A percentile compares a stretch with the other conserved stretches of the same genome.
Evolutionary conservation across 768 basidiomycete species (phyloP).

Genomic region (Mycena amicta): DNA sequence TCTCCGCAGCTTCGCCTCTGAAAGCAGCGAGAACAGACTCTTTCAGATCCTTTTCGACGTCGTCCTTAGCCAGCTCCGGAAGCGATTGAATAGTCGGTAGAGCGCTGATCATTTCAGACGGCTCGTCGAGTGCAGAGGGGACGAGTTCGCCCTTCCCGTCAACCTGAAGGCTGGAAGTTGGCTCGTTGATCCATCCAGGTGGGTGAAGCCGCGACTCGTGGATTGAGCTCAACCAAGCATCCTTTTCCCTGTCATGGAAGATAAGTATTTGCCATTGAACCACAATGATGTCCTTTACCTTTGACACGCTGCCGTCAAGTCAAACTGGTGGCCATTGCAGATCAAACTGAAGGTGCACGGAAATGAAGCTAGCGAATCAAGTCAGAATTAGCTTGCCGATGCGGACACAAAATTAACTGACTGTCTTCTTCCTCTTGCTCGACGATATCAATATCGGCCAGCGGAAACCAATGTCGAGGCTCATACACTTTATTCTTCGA

Average conservation of each 20-base stretch:
- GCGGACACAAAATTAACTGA: too few species aligned
- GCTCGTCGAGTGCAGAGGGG: slow-evolving; percentile 37
- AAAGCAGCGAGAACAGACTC: slow-evolving; percentile 40
- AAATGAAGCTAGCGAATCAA: slow-evolving; percentile 70
- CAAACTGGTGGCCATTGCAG: slow-evolving; percentile 72
- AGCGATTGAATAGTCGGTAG: slow-evolving; percentile 62
- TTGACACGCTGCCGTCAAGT: slow-evolving; percentile 82
- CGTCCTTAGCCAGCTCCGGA: slow-evolving; percentile 43
- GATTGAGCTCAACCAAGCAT: slow-evolving; percentile 80
- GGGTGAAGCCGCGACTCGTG: slow-evolving; percentile 49
- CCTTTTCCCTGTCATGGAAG: slow-evolving; percentile 61
- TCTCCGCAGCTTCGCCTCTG: slow-evolving; percentile 30
- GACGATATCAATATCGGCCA: slow-evolving; percentile 70
- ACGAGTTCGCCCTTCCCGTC: slow-evolving; percentile 45
- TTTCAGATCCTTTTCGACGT: slow-evolving; percentile 35
- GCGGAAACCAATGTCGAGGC: slow-evolving; percentile 84
- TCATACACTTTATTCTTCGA: slow-evolving; percentile 81
- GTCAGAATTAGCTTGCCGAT: too few species aligned
- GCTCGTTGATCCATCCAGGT: slow-evolving; percentile 59
- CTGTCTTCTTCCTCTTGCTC: slow-evolving; percentile 76
- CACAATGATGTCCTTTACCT: background rate
- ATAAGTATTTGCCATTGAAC: background rate
- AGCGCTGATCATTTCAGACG: slow-evolving; percentile 41
- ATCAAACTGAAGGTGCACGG: slow-evolving; percentile 81
- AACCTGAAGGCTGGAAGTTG: slow-evolving; percentile 61